These are phyloP conservation scores for Solanum infundibuliforme DNA, from an alignment of 257 asterid species.

Conservation along the genomic window DNA sequence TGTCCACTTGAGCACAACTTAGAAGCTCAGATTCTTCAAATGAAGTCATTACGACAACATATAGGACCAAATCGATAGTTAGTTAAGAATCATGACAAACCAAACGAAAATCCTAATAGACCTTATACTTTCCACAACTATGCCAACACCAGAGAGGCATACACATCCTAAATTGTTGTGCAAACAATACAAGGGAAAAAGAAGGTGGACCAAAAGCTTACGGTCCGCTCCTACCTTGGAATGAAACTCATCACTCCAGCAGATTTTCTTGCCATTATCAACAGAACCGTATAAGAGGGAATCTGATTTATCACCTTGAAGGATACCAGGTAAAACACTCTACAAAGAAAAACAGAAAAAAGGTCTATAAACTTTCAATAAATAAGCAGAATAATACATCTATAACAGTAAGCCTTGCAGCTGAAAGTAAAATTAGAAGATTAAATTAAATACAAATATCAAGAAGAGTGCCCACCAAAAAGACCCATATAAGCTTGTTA, in stretches of 20 bases:
- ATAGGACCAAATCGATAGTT: neutral
- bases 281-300: constrained; percentile 92
- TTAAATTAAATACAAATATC: neutral
- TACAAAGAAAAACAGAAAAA: constrained; percentile 16
- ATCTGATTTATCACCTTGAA: constrained; percentile 93
- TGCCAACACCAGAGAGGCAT: neutral
- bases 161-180: neutral
- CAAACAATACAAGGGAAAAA: neutral
- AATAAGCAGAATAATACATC: neutral
- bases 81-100: neutral
- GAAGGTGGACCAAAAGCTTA: neutral
- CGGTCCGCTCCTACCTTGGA: constrained; percentile 45
- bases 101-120: neutral
- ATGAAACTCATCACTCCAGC: constrained; percentile 89
- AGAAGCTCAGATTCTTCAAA: neutral
- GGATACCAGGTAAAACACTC: constrained; percentile 98
- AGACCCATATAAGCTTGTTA: neutral
- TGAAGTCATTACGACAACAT: neutral
- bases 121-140: neutral
- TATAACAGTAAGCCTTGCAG: neutral
- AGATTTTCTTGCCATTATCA: constrained; percentile 90
- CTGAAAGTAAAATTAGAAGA: neutral
- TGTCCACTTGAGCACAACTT: neutral
- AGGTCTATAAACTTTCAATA: neutral
- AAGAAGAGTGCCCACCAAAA: neutral